These are phyloP conservation scores for Coemansia sp. DNA, from an alignment of 192 early-diverging fungal genomes.

Conservation along the genomic window DNA sequence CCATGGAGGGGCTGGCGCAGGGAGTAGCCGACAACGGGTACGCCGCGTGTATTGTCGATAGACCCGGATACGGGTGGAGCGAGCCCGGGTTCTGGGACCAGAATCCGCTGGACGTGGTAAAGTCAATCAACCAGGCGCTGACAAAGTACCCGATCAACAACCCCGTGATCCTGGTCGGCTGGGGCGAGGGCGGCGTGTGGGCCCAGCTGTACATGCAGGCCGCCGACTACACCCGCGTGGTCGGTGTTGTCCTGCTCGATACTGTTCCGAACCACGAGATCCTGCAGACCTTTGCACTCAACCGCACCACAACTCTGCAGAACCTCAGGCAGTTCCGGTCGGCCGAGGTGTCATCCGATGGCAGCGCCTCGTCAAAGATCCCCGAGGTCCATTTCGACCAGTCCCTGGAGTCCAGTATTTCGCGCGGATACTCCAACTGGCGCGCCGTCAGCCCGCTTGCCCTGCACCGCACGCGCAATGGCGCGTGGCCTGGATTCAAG, in stretches of 20 bases:
- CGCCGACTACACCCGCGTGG: slow-evolving; percentile 43
- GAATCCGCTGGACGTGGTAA: slow-evolving; percentile 50
- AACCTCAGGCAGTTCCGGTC: slow-evolving; percentile 49
- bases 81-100: slow-evolving; percentile 56
- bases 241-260: slow-evolving; percentile 53
- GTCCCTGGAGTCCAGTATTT: slow-evolving; percentile 22
- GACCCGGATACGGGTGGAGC: slow-evolving; percentile 59
- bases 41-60: slow-evolving; percentile 52
- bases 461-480: slow-evolving; percentile 47
- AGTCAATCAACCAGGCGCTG: slow-evolving; percentile 53
- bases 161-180: slow-evolving; percentile 51
- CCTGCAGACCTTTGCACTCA: slow-evolving; percentile 53
- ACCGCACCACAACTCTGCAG: slow-evolving; percentile 52
- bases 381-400: slow-evolving; percentile 37
- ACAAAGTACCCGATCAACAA: slow-evolving; percentile 45
- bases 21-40: slow-evolving; percentile 41
- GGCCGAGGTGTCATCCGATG: slow-evolving; percentile 1
- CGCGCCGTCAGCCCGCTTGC: slow-evolving; percentile 52
- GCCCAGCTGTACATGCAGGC: slow-evolving; percentile 56
- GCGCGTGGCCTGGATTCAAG: slow-evolving; percentile 46
- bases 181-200: slow-evolving; percentile 60
- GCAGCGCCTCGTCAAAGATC: not conserved
- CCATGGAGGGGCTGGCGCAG: slow-evolving; percentile 48
- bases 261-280: slow-evolving; percentile 54
- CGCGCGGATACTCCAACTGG: slow-evolving; percentile 35